phyloP scores from a whole-genome alignment of 78 protist species.

The slime mould (Dictyostelium discoideum) region DNA sequence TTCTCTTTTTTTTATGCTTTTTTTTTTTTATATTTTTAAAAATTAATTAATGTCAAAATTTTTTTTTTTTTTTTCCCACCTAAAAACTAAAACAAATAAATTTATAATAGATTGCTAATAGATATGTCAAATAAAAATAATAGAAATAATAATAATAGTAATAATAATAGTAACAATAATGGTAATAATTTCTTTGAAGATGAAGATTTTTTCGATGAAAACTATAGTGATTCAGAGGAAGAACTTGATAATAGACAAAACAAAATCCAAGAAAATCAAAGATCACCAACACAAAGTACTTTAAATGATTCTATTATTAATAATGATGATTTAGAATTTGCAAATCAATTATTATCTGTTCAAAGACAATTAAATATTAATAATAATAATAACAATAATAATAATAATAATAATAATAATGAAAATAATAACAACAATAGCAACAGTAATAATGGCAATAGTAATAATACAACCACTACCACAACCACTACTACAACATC shows the following conservation, averaged over 20 bases:
- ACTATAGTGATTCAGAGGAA: background rate
- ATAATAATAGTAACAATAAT: no score
- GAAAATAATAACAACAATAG: background rate
- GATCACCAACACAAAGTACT: background rate
- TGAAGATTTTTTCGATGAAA: background rate
- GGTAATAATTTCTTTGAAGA: background rate
- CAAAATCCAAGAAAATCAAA: background rate
- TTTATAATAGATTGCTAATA: background rate
- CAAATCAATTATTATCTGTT: background rate
- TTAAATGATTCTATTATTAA: background rate
- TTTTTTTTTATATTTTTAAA: background rate
- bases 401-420: background rate
- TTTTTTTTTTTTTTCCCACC: background rate
- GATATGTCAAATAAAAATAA: background rate
- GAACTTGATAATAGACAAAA: background rate
- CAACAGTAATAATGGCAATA: background rate
- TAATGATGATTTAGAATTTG: constrained; percentile 40
- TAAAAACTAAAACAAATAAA: background rate
- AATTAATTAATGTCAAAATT: background rate
- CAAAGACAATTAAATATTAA: background rate
- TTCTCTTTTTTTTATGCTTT: background rate
- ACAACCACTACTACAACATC: background rate
- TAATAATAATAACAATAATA: background rate
- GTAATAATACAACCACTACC: background rate
- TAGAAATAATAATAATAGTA: no score